Base-by-base conservation (phyloP, 108 stramenopile species). In the Cyclostephanos invisitatus region DNA sequence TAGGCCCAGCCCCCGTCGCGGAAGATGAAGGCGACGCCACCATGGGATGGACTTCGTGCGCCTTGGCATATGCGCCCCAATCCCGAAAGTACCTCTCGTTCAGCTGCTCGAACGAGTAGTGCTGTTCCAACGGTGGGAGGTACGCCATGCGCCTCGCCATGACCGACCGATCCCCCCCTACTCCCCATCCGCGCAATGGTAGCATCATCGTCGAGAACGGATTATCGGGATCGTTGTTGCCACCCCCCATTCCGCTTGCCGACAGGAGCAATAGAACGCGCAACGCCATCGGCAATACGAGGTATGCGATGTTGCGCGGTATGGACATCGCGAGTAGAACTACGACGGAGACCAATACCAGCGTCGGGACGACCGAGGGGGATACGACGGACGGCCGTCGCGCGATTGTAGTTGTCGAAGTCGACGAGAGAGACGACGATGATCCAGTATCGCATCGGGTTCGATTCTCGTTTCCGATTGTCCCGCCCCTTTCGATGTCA, bases 21-120 rank as follows among this genome's bases (percentile, higher is more conserved):
- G 54, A 59, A 47, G 29, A 28, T 42, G 20, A 25, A 6, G 38
- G 10, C 9, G 53, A 2, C 32, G 21, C 62, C 32, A 76, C 27
- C 32, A 60, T 27, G 17, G 59, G 20, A 71, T 78, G 53, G 7
- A 46, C 44, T 4, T 40, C 62, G 35, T 71, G 67, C 5, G 80
- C 76, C 67, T 73, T 84, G 28, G 66, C 53, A 51, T 70, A 77
- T 5, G 75, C 75, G 79, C 62, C 50, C 85, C 68, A 82, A 72
- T 91, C 90, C 61, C 84, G 85, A 27, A 73, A 55, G 63, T 89
- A 88, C 48, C 84, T 73, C 64, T 89, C 87, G 67, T 89, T 91
- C 48, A 91, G 53, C 18, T 80, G 70, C 74, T 94, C 92, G 69
- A 94, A 94, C 22, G 89, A 49, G 51, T 79, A 94, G 72, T 94